A percentile compares a stretch with the other conserved stretches of the same genome.
phyloP scores from a whole-genome alignment of 2,329 filamentous ascomycete species.

The Scytalidium sp. region DNA sequence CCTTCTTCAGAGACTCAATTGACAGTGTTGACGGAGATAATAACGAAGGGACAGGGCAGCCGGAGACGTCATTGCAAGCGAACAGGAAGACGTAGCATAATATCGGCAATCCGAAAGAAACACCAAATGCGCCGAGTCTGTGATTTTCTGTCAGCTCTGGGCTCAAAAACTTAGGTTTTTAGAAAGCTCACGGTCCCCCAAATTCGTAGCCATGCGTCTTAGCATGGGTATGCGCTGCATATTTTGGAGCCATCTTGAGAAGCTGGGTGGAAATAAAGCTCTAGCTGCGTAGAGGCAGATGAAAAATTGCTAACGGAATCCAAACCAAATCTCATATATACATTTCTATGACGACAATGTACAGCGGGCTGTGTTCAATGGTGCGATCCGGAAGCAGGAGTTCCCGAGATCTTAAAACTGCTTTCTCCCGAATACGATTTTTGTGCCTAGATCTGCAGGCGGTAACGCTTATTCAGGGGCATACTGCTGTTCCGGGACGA shows the following conservation, averaged over 20 bases:
- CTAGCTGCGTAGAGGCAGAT: background rate
- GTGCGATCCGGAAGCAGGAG: background rate
- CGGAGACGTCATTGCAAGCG: slow-evolving; percentile 87
- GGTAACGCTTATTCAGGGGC: background rate
- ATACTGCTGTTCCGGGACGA: background rate
- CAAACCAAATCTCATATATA: background rate
- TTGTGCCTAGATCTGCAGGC: background rate
- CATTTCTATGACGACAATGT: background rate
- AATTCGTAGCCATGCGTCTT: slow-evolving; percentile 31
- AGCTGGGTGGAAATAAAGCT: too few species aligned
- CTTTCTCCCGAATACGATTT: too few species aligned
- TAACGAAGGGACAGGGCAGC: slow-evolving; percentile 83
- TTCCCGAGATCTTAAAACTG: background rate
- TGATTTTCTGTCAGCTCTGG: slow-evolving; percentile 7
- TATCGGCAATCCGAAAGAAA: slow-evolving; percentile 78
- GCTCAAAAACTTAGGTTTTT: background rate
- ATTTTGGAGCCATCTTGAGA: slow-evolving; percentile 10
- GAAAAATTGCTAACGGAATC: background rate
- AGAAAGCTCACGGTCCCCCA: slow-evolving; percentile 27
- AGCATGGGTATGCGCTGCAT: slow-evolving; percentile 13
- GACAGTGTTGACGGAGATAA: slow-evolving; percentile 70
- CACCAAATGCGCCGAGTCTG: slow-evolving; percentile 72
- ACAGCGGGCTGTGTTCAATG: background rate
- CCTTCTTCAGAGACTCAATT: slow-evolving; percentile 69
- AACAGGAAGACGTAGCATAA: slow-evolving; percentile 79